Conservation (phyloP, 768 basidiomycete species). For the Amylocystis lapponica region DNA sequence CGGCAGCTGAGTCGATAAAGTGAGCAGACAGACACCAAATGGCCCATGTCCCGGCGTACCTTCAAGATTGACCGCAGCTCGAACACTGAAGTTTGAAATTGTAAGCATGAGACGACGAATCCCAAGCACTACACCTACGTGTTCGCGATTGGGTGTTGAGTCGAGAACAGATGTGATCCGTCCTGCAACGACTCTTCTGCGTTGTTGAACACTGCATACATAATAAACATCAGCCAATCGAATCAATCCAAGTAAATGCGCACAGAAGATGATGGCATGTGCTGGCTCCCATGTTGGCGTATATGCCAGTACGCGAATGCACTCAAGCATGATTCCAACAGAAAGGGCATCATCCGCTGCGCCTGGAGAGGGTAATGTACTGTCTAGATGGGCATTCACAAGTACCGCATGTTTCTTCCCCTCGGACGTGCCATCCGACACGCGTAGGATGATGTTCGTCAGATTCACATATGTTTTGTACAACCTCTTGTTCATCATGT, state of each 20-base stretch:
- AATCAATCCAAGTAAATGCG: conserved; percentile 28
- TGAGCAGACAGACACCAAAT: neutral
- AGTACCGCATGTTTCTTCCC: conserved; percentile 81
- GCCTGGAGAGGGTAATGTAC: conserved; percentile 83
- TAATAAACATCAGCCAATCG: too few relatives aligned
- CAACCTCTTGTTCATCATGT: conserved; percentile 81
- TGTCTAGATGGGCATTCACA: conserved; percentile 87
- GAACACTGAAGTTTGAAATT: conserved; percentile 43
- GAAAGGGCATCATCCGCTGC: conserved; percentile 86
- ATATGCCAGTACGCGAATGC: conserved; percentile 68
- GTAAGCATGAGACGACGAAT: conserved; percentile 2
- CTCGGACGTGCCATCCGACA: conserved; percentile 68
- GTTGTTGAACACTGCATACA: conserved; percentile 82
- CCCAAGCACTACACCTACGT: conserved; percentile 46
- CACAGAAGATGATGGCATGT: conserved; percentile 78
- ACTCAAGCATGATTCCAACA: conserved; percentile 90
- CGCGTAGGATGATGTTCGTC: conserved; percentile 83
- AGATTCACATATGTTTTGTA: conserved; percentile 86
- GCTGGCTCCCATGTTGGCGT: conserved; percentile 68
- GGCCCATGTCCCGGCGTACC: conserved; percentile 42
- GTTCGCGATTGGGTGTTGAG: conserved; percentile 70
- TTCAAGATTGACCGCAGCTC: conserved; percentile 88
- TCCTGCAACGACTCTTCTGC: conserved; percentile 95
- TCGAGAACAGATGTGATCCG: conserved; percentile 89
- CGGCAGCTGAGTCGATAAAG: conserved; percentile 56